Evolutionary conservation across 768 basidiomycete species (phyloP).

Genomic region (Mycena polygramma): DNA sequence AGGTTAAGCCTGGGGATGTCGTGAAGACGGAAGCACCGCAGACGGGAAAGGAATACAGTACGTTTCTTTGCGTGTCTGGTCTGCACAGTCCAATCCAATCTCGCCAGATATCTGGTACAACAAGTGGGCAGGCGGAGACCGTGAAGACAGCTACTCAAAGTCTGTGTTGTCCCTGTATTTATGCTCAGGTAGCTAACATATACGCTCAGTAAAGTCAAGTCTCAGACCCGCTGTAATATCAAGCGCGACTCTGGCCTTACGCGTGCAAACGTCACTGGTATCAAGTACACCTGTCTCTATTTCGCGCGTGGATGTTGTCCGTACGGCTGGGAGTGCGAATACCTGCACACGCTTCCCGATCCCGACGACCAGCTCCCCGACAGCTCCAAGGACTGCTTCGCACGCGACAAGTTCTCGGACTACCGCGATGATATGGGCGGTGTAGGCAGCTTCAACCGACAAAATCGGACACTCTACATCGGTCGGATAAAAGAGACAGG

Average conservation of each 20-base stretch:
- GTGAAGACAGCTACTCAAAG: conserved; percentile 97
- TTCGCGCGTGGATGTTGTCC: conserved; percentile 98
- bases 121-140: conserved; percentile 99
- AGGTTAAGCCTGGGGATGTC: conserved; percentile 91
- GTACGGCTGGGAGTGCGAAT: conserved; percentile 98
- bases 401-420: conserved; percentile 95
- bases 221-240: conserved; percentile 92
- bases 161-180: conserved; percentile 52
- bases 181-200: conserved; percentile 19
- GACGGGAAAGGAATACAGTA: conserved; percentile 97
- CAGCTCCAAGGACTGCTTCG: conserved; percentile 96
- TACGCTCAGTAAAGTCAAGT: conserved; percentile 84
- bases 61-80: conserved; percentile 46
- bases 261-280: conserved; percentile 93
- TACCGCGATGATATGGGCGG: conserved; percentile 99
- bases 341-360: conserved; percentile 90
- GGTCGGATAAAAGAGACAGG: conserved; percentile 95
- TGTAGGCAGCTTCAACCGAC: conserved; percentile 94
- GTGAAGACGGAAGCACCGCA: conserved; percentile 91
- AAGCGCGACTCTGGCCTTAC: conserved; percentile 93
- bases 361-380: conserved; percentile 80
- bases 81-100: conserved; percentile 8
- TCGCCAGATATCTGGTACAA: conserved; percentile 95
- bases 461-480: conserved; percentile 95
- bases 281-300: conserved; percentile 95